Evolutionary conservation across 208 protist genomes (phyloP), one percentile per base, ranked within the genome.

Genomic region (Acanthamoeba lenticulata): DNA sequence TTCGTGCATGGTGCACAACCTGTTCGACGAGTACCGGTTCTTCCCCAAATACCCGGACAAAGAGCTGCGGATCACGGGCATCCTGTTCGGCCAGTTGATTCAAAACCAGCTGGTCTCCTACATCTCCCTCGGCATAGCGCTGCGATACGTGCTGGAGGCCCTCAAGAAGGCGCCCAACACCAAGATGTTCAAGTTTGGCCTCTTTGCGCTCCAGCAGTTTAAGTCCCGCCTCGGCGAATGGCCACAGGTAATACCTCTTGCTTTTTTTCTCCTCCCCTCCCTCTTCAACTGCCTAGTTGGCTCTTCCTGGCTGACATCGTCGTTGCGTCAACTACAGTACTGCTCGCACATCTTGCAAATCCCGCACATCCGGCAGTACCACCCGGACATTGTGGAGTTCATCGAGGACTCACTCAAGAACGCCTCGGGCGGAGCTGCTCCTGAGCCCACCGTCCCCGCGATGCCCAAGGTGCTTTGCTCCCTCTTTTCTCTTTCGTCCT

Each of bases 161-260:
- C 95, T 99, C 86, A 97, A 96, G 57, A 98, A 99, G 94, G 98
- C 97, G 0, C 95, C 94, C 17, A 98, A 98, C 86, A 96, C 96
- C 42, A 98, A 98, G 24, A 97, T 99, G 96, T 98, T 98, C 95
- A 98, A 99, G 93, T 99, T 99, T 95, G 99, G 99, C 86, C 95
- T 99, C 34, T 97, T 98, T 55, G 98, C 99, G 5, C 95, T 99
- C 3, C 96, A 99, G 90, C 97, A 99, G 92, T 99, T 99, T 91
- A 99, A 99, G 94, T 91, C 95, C 42, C 96, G 98, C 65, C 94
- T 99, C 34, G 96, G 96, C n/a, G 98, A 99, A 94, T 99, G 98
- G 98, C 99, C 98, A 45, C 98, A 99, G 92, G 92, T 94, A n/a
- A 57, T 19, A 34, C 13, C 27, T 5, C 34, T 45, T 15, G 5